phyloP scores from a whole-genome alignment of 2,329 filamentous ascomycete species.

The Sordariomycetes sp. region DNA sequence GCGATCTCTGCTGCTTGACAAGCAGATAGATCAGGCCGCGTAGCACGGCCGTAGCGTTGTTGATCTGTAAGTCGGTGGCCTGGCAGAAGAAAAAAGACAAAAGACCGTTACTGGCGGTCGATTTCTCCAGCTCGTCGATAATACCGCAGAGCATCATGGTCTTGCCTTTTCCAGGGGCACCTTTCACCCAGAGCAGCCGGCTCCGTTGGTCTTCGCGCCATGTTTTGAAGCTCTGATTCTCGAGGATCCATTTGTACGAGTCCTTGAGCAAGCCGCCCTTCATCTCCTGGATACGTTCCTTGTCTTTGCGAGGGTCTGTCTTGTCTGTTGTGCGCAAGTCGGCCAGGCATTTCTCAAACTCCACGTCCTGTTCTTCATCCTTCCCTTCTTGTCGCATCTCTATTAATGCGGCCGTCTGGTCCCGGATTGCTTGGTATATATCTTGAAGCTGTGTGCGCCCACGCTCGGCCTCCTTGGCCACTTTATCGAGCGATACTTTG shows the following conservation, averaged over 20 bases:
- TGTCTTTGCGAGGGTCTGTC: conserved; percentile 20
- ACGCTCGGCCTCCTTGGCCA: not conserved
- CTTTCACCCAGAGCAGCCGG: conserved; percentile 21
- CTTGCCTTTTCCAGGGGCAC: conserved; percentile 26
- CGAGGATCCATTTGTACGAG: conserved; percentile 18
- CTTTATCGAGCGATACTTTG: not conserved
- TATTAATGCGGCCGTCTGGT: no score
- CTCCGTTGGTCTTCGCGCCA: conserved; percentile 6
- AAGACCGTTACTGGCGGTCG: not conserved
- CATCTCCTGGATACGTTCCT: conserved; percentile 12
- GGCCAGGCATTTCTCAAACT: conserved; percentile 1
- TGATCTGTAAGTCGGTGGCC: conserved; percentile 18
- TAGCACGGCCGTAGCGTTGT: conserved; percentile 23
- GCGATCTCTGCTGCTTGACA: conserved; percentile 14
- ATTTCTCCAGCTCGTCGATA: conserved; percentile 15
- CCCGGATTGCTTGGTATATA: not conserved
- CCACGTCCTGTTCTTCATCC: not conserved
- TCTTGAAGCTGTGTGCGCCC: not conserved
- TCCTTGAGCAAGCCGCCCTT: conserved; percentile 13
- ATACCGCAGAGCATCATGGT: no score
- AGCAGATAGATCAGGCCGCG: conserved; percentile 28
- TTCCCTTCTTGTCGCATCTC: no score
- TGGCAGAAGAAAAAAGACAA: conserved; percentile 30
- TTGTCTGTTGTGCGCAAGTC: conserved; percentile 11
- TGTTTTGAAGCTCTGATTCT: conserved; percentile 15